Evolutionary conservation across 257 asterid genomes (phyloP).

Genomic region (Orobanche coerulescens): DNA sequence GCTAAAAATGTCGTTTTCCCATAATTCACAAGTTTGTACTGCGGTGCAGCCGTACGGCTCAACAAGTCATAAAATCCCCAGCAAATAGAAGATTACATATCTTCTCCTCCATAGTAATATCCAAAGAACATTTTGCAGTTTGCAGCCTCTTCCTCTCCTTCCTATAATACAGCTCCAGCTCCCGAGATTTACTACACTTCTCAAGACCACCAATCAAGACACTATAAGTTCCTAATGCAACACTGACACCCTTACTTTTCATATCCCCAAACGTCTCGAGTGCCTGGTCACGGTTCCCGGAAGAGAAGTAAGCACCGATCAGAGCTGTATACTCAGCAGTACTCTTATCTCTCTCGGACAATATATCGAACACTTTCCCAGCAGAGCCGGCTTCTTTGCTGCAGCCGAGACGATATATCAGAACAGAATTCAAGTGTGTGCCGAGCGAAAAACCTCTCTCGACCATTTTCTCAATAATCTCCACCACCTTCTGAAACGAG

Average conservation of each 20-base stretch:
- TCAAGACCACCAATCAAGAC: constrained; percentile 64
- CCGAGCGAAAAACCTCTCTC: constrained; percentile 55
- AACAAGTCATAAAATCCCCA: constrained; percentile 28
- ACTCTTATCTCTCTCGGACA: constrained; percentile 59
- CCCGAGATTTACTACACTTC: constrained; percentile 35
- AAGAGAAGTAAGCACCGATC: constrained; percentile 51
- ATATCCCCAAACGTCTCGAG: constrained; percentile 49
- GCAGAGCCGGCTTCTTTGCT: constrained; percentile 42
- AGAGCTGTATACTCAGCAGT: constrained; percentile 67
- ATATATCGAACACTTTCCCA: constrained; percentile 43
- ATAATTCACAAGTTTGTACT: no score
- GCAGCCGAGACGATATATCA: constrained; percentile 65
- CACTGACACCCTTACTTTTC: constrained; percentile 40
- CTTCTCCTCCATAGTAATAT: constrained; percentile 42
- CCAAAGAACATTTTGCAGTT: constrained; percentile 23
- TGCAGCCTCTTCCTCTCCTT: constrained; percentile 49
- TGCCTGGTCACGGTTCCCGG: constrained; percentile 46
- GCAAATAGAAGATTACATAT: constrained; percentile 66
- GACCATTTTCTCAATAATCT: constrained; percentile 50
- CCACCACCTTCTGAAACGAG: constrained; percentile 44
- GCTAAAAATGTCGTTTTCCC: no score
- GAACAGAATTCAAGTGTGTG: constrained; percentile 51
- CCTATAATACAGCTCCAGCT: constrained; percentile 41
- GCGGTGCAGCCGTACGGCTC: no score
- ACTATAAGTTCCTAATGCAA: constrained; percentile 52